A percentile compares a stretch with the other conserved stretches of the same genome.
Evolutionary conservation across 495 filamentous ascomycete genomes (phyloP).

Genomic region (Aspergillus ellipticus): DNA sequence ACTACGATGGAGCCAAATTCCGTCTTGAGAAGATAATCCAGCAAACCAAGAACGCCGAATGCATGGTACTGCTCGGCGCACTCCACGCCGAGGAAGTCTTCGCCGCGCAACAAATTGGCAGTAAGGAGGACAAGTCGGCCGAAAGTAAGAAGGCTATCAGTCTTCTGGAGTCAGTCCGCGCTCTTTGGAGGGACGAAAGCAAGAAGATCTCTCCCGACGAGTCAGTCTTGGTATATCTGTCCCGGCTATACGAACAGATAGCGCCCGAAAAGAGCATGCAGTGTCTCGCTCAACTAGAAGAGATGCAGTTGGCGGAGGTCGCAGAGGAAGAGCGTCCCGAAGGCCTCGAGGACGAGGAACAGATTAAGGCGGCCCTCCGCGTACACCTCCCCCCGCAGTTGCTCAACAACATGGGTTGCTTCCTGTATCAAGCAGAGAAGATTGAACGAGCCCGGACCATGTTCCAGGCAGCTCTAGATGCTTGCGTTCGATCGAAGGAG

Average conservation of each 20-base stretch:
- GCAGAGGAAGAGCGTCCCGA: constrained; percentile 63
- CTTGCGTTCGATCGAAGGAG: constrained; percentile 71
- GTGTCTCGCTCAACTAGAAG: constrained; percentile 84
- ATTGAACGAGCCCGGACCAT: constrained; percentile 74
- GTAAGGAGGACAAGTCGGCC: constrained; percentile 80
- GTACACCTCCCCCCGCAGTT: constrained; percentile 82
- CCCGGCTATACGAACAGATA: constrained; percentile 82
- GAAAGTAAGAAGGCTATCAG: constrained; percentile 80
- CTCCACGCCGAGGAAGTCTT: constrained; percentile 94
- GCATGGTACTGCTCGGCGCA: constrained; percentile 83
- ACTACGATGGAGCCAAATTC: constrained; percentile 89
- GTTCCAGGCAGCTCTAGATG: constrained; percentile 82
- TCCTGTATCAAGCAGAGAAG: constrained; percentile 84
- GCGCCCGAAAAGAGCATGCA: constrained; percentile 86
- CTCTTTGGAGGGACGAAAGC: constrained; percentile 86
- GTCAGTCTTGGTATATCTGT: constrained; percentile 86
- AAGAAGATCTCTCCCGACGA: constrained; percentile 75
- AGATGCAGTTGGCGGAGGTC: constrained; percentile 75
- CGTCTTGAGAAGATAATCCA: constrained; percentile 90
- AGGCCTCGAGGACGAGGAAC: constrained; percentile 61
- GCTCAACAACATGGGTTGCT: constrained; percentile 95
- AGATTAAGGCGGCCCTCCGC: constrained; percentile 56
- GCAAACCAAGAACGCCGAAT: constrained; percentile 79
- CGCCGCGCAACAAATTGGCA: constrained; percentile 60
- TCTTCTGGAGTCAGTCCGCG: constrained; percentile 77